A percentile compares a stretch with the other conserved stretches of the same genome.
Evolutionary conservation across 495 filamentous ascomycete species (phyloP).

Genomic region (Podospora fimiseda): DNA sequence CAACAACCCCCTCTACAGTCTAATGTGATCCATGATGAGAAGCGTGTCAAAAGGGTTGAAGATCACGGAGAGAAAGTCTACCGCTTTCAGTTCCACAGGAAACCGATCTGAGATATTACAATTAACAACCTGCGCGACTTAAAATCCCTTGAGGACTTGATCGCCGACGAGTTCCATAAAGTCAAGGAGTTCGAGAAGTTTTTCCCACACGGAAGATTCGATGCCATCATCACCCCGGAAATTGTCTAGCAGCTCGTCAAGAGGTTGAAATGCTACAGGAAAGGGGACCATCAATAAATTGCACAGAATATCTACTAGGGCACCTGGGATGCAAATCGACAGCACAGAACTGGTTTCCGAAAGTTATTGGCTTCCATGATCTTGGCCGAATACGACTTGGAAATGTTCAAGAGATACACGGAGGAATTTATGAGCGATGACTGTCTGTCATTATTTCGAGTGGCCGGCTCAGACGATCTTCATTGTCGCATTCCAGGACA

Average conservation of each 20-base stretch:
- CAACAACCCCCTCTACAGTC: no score
- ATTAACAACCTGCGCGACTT: background rate
- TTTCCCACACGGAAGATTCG: background rate
- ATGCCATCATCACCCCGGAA: background rate
- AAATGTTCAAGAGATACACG: background rate
- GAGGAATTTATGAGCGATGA: background rate
- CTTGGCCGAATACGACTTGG: background rate
- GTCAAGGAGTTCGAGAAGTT: background rate
- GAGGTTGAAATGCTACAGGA: background rate
- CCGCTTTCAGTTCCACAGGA: background rate
- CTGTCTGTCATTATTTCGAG: no score
- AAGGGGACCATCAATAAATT: background rate
- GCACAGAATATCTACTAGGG: conserved; percentile 1
- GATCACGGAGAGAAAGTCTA: background rate
- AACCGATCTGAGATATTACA: background rate
- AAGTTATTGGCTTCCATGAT: background rate
- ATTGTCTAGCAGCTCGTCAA: background rate
- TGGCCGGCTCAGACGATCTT: no score
- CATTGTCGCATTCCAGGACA: no score
- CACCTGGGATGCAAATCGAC: background rate
- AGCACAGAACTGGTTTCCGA: background rate
- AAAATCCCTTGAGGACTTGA: background rate
- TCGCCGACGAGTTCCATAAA: background rate
- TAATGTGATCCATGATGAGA: background rate
- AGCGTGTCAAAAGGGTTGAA: background rate